Conservation (phyloP, 2,329 filamentous ascomycete species). For the Arachnomyces sp. region DNA sequence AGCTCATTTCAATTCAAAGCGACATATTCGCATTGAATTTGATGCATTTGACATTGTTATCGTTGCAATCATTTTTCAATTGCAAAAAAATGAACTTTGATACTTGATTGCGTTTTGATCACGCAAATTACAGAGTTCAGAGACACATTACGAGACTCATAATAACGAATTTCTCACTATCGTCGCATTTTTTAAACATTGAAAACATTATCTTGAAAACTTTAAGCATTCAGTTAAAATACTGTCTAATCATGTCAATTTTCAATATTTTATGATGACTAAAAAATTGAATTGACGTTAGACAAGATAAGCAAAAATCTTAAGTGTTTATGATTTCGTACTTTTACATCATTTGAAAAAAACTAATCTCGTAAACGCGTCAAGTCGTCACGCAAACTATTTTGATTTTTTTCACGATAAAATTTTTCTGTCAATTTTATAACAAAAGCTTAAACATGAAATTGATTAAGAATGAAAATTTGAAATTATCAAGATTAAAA, state of each 20-base stretch:
- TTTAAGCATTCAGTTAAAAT: too few relatives aligned
- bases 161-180: slow-evolving; percentile 25
- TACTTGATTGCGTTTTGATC: slow-evolving; percentile 12
- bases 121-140: too few relatives aligned
- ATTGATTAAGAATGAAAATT: neutral
- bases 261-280: too few relatives aligned
- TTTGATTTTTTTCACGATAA: neutral
- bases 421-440: neutral
- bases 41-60: slow-evolving; percentile 15
- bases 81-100: slow-evolving; percentile 11
- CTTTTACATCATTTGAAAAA: slow-evolving; percentile 1
- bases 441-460: neutral
- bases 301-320: too few relatives aligned
- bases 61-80: slow-evolving; percentile 13
- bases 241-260: too few relatives aligned
- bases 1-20: slow-evolving; percentile 12
- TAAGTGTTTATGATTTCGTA: too few relatives aligned
- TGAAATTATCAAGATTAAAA: neutral
- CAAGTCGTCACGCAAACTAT: neutral
- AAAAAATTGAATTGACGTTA: too few relatives aligned
- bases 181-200: slow-evolving; percentile 18
- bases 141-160: slow-evolving; percentile 22
- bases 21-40: slow-evolving; percentile 14
- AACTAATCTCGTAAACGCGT: slow-evolving; percentile 1
- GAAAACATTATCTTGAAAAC: slow-evolving; percentile 12